Evolutionary conservation across 768 basidiomycete species (phyloP).

Genomic region (Pleurotus tuber-regium): DNA sequence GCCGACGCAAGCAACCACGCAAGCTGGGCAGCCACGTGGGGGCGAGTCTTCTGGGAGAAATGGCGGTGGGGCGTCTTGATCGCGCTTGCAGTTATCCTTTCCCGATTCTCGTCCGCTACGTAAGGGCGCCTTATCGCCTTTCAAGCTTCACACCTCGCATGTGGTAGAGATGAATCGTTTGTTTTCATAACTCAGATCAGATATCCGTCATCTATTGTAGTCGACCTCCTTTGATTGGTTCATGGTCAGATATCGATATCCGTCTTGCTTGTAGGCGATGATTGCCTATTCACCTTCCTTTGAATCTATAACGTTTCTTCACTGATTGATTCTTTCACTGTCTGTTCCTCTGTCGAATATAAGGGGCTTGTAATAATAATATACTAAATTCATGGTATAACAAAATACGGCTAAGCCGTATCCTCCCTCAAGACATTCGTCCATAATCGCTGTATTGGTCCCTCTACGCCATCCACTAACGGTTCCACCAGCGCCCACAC

Average conservation of each 20-base stretch:
- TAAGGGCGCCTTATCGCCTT: slow-evolving; percentile 16
- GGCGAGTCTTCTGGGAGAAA: slow-evolving; percentile 74
- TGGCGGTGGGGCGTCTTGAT: slow-evolving; percentile 84
- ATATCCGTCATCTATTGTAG: neutral
- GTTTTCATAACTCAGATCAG: too few relatives aligned
- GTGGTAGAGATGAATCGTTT: neutral
- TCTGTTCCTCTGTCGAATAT: neutral
- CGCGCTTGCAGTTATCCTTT: slow-evolving; percentile 74
- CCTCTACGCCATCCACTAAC: slow-evolving; percentile 35
- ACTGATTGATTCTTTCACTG: neutral
- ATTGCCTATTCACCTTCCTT: neutral
- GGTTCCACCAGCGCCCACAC: slow-evolving; percentile 54
- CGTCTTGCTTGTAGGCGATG: too few relatives aligned
- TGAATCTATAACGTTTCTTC: neutral
- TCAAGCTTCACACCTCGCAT: neutral
- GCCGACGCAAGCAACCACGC: slow-evolving; percentile 25
- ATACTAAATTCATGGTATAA: neutral
- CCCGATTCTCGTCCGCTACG: slow-evolving; percentile 61
- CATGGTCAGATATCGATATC: neutral
- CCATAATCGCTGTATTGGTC: slow-evolving; percentile 55
- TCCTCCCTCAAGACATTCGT: slow-evolving; percentile 16
- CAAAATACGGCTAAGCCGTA: neutral
- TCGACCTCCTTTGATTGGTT: neutral
- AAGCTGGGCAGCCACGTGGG: slow-evolving; percentile 62
- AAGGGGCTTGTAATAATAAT: neutral